These are phyloP conservation scores for Aspergillus thermomutatus DNA, from an alignment of 2,329 filamentous ascomycete genomes.

Conservation along the genomic window DNA sequence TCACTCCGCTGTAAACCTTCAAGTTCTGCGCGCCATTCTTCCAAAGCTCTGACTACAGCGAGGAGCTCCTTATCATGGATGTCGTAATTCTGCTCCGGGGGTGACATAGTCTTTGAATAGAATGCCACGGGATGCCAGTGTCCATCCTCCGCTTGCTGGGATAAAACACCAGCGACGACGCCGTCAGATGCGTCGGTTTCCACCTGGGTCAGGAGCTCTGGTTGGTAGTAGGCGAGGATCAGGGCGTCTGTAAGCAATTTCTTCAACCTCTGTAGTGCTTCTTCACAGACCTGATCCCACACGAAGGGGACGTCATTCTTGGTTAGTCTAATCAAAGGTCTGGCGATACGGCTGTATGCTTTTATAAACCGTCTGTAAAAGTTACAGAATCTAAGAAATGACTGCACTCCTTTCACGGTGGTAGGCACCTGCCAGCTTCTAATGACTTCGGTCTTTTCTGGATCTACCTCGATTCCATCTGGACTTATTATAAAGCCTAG, in stretches of 20 bases:
- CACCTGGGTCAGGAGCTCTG: too few species aligned
- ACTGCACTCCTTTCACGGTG: conserved; percentile 12
- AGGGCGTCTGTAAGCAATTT: neutral
- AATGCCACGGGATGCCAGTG: conserved; percentile 18
- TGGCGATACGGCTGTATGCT: too few species aligned
- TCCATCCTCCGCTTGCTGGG: conserved; percentile 13
- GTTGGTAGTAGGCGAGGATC: neutral
- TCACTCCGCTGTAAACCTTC: conserved; percentile 7
- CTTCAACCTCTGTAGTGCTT: conserved; percentile 10
- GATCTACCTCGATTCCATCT: conserved; percentile 23
- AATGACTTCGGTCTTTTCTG: conserved; percentile 22
- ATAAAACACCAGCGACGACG: conserved; percentile 11
- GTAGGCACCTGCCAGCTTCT: conserved; percentile 1
- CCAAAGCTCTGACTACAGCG: conserved; percentile 23
- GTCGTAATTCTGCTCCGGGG: too few species aligned
- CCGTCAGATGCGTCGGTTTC: conserved; percentile 14
- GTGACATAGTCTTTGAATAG: conserved; percentile 22
- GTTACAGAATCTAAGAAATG: conserved; percentile 32
- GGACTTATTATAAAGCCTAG: conserved; percentile 28
- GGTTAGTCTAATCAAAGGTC: conserved; percentile 9
- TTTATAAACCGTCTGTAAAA: conserved; percentile 28
- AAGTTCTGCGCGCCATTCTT: conserved; percentile 21
- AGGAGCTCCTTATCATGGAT: conserved; percentile 27
- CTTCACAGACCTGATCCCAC: conserved; percentile 4
- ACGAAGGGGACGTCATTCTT: conserved; percentile 12